Percentiles rank a stretch among this genome's conserved stretches.
phyloP scores from a whole-genome alignment of 164 flowering plant species.

The Chloranthus sessilifolius region DNA sequence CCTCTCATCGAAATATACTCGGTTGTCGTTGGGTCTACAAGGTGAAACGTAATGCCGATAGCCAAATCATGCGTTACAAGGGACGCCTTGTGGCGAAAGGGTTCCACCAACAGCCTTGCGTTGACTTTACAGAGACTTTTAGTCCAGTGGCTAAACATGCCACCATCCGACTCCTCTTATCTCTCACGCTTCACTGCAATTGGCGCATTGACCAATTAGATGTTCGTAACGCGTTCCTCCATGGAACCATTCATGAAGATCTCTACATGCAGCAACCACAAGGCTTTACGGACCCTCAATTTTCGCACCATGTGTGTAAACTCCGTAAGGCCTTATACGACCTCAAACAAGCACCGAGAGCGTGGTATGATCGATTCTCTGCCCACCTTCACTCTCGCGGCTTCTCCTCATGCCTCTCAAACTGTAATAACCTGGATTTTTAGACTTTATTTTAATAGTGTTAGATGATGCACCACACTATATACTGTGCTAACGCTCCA shows the following conservation, averaged over 20 bases:
- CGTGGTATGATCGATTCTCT: not conserved
- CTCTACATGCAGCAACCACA: not conserved
- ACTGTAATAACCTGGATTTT: too few relatives aligned
- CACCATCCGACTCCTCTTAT: not conserved
- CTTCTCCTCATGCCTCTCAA: too few relatives aligned
- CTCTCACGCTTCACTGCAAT: not conserved
- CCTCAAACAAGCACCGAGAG: not conserved
- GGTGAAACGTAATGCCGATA: not conserved
- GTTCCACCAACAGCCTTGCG: not conserved
- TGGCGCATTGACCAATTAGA: not conserved
- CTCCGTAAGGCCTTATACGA: not conserved
- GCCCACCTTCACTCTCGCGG: too few relatives aligned
- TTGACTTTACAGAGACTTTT: constrained; percentile 1
- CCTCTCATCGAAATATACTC: not conserved
- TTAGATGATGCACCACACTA: too few relatives aligned
- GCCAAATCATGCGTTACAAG: not conserved
- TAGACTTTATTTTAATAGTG: too few relatives aligned
- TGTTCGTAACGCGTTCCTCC: not conserved
- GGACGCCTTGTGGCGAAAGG: not conserved
- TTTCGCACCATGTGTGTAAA: not conserved
- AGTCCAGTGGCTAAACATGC: not conserved
- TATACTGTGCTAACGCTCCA: too few relatives aligned
- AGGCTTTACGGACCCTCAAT: not conserved
- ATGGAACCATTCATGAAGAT: not conserved
- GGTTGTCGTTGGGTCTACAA: constrained; percentile 1